Base-by-base conservation (phyloP, 768 basidiomycete species). In the Mycena pura region DNA sequence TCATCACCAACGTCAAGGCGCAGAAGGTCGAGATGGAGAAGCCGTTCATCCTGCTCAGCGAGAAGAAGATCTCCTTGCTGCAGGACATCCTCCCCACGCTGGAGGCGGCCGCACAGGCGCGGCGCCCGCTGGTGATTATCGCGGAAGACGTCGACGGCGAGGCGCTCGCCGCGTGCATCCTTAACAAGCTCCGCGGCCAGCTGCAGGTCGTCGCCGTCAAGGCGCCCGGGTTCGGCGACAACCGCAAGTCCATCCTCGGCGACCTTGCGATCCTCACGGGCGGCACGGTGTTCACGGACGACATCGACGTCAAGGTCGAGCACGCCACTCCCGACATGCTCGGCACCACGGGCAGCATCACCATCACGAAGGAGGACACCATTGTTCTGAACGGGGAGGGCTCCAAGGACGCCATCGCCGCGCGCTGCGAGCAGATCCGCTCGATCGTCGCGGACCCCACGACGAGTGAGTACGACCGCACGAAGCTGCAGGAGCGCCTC, bases 111-210 rank as follows among this genome's bases (percentile, higher is more conserved):
- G 91, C 87, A 7, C 86, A 95, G 78, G 75, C 84, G 73, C 73
- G 96, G 62, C 92, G 96, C 64, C 97, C 96, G 11, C 83, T 99
- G 7, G 82, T 99, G 56, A 97, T 99, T 79, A 91, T 99, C 69
- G 96, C 96, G 21, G 96, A 99, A 81, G 96, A 99, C 75, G 80
- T 99, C 62, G 96, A 99, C 70, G 96, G 96, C 49, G 96, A 99
- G 77, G 96, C 96, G 1, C 89, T 99, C 59, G 96, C 96, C 49
- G 96, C 96, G 21, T 96, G 94, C 74, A 96, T 99, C 71, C 88
- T 98, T 76, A 99, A 99, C 92, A 99, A 98, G 84, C 92, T 99
- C 63, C 93, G 96, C 66, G 96, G 96, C 31, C 96, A 98, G 76
- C 89, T 99, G 57, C 89, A 91, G 72, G 96, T 99, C 63, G 89